These are phyloP conservation scores for Polytrichum commune DNA, from an alignment of 225 moss, liverwort and hornwort species.

Conservation along the genomic window DNA sequence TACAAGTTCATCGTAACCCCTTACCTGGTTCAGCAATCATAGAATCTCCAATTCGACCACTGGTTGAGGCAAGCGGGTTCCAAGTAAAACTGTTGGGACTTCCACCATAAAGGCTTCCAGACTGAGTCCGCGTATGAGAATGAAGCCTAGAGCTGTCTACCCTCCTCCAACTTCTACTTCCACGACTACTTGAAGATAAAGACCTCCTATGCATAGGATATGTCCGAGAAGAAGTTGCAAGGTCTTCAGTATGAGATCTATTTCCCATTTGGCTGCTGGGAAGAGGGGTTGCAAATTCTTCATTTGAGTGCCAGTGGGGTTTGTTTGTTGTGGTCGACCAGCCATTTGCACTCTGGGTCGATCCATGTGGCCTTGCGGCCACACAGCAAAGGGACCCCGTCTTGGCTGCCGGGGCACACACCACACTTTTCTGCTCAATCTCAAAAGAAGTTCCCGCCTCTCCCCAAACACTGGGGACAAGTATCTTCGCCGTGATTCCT, in stretches of 20 bases:
- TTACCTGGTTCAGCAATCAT: slow-evolving; percentile 53
- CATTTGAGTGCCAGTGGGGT: slow-evolving; percentile 40
- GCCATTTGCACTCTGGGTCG: slow-evolving; percentile 31
- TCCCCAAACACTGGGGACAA: slow-evolving; percentile 36
- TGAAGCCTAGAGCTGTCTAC: slow-evolving; percentile 43
- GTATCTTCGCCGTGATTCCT: slow-evolving; percentile 48
- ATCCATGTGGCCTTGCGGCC: slow-evolving; percentile 52
- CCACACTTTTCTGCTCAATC: slow-evolving; percentile 33
- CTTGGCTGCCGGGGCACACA: slow-evolving; percentile 53
- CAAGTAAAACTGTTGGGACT: slow-evolving; percentile 65
- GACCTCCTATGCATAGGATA: slow-evolving; percentile 51
- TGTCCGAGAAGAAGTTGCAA: slow-evolving; percentile 38
- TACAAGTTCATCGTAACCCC: not conserved
- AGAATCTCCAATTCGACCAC: slow-evolving; percentile 51
- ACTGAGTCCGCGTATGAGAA: slow-evolving; percentile 45
- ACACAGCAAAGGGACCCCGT: slow-evolving; percentile 64
- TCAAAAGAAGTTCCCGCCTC: slow-evolving; percentile 33
- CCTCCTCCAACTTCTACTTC: slow-evolving; percentile 64
- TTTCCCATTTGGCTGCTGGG: slow-evolving; percentile 32
- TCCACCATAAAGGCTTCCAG: slow-evolving; percentile 52
- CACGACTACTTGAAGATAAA: slow-evolving; percentile 51
- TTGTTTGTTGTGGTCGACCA: slow-evolving; percentile 34
- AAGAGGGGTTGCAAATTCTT: slow-evolving; percentile 33
- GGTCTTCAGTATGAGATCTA: slow-evolving; percentile 38
- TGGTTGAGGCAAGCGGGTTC: slow-evolving; percentile 54